These are phyloP conservation scores for Maudiozyma barnettii DNA, from an alignment of 805 yeast species.

Conservation along the genomic window DNA sequence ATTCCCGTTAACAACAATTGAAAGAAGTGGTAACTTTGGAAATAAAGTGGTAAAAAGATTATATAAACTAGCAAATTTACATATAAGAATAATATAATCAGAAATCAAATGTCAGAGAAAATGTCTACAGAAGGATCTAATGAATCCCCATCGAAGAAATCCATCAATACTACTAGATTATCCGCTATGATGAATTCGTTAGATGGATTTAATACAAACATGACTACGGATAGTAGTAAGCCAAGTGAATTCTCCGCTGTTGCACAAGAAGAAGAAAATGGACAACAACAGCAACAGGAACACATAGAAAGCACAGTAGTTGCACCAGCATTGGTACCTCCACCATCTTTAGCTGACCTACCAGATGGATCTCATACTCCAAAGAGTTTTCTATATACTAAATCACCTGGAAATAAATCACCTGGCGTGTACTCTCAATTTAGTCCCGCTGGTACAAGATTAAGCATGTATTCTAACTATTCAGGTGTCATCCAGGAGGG, in stretches of 20 bases:
- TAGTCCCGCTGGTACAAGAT: slow-evolving; percentile 4
- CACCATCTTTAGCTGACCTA: slow-evolving; percentile 1
- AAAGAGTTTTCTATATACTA: neutral
- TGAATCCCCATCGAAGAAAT: slow-evolving; percentile 11
- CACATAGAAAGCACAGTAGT: neutral
- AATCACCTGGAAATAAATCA: neutral
- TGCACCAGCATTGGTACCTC: neutral
- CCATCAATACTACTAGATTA: slow-evolving; percentile 18
- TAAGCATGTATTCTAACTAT: slow-evolving; percentile 24
- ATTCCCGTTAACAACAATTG: no score
- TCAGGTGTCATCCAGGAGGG: slow-evolving; percentile 29
- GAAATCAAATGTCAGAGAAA: neutral
- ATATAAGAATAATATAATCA: neutral
- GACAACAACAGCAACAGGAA: no score
- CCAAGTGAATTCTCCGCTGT: neutral
- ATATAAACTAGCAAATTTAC: neutral
- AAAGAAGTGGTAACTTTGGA: no score
- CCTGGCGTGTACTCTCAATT: neutral
- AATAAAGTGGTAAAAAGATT: no score
- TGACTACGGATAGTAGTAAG: no score
- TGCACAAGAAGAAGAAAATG: neutral
- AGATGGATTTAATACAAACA: slow-evolving; percentile 3
- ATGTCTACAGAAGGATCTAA: slow-evolving; percentile 5
- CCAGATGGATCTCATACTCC: neutral
- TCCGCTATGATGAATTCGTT: slow-evolving; percentile 23